phyloP scores from a whole-genome alignment of 202 grass and related monocot genomes.

The Panicum hallii region DNA sequence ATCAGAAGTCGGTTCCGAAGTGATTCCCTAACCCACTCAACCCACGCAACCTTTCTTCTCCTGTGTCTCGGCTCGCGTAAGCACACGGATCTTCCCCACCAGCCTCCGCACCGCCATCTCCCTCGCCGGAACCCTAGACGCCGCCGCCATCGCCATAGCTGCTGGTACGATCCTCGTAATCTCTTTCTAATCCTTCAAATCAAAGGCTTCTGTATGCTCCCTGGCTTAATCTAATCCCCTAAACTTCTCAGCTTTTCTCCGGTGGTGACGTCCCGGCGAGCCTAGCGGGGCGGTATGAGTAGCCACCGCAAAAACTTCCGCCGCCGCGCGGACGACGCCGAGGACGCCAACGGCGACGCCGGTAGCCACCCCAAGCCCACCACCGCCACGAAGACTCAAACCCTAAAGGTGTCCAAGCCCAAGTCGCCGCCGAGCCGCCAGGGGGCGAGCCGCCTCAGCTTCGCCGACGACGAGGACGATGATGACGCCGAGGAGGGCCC shows the following conservation, averaged over 20 bases:
- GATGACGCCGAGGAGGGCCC: slow-evolving; percentile 59
- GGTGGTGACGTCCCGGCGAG: neutral
- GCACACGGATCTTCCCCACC: slow-evolving; percentile 35
- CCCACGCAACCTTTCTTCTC: neutral
- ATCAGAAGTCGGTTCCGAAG: neutral
- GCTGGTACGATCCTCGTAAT: slow-evolving; percentile 23
- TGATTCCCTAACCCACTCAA: neutral
- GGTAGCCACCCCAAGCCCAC: slow-evolving; percentile 1
- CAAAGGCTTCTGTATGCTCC: neutral
- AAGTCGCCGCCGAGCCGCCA: slow-evolving; percentile 60
- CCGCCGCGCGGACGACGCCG: slow-evolving; percentile 56
- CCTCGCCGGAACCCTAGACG: slow-evolving; percentile 49
- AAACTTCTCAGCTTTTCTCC: neutral
- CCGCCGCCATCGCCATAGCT: slow-evolving; percentile 16
- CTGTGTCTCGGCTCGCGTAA: neutral
- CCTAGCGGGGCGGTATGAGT: slow-evolving; percentile 47
- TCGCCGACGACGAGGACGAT: slow-evolving; percentile 87
- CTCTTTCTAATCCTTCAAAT: neutral
- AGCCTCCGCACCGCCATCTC: slow-evolving; percentile 9
- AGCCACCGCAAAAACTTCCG: slow-evolving; percentile 70
- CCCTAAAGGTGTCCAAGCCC: slow-evolving; percentile 50
- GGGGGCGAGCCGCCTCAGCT: slow-evolving; percentile 81
- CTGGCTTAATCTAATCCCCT: neutral
- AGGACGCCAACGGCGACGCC: slow-evolving; percentile 47
- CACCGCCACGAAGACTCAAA: slow-evolving; percentile 46